A percentile compares a stretch with the other conserved stretches of the same genome.
Evolutionary conservation across 1,284 basidiomycete species (phyloP).

Genomic region (Leccinum cinnamomeum): DNA sequence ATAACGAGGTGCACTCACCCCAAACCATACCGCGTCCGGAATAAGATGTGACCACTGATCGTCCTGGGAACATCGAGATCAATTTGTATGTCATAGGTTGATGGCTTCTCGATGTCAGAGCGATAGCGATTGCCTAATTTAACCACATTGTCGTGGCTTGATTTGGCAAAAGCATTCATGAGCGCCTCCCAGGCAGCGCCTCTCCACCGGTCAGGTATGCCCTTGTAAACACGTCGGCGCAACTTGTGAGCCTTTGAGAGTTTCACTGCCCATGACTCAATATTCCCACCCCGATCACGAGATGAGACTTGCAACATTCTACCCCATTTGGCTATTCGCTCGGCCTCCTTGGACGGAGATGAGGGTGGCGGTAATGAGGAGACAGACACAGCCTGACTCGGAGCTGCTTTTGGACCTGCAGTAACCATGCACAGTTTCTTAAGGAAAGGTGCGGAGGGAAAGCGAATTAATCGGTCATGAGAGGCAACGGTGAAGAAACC

Average conservation of each 20-base stretch:
- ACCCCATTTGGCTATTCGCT: conserved; percentile 84
- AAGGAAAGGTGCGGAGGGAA: conserved; percentile 61
- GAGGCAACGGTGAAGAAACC: conserved; percentile 79
- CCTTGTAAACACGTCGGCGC: conserved; percentile 85
- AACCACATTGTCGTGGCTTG: conserved; percentile 44
- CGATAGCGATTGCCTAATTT: conserved; percentile 57
- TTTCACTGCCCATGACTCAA: conserved; percentile 71
- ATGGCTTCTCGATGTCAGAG: conserved; percentile 73
- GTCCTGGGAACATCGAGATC: conserved; percentile 98
- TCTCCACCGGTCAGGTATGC: conserved; percentile 95
- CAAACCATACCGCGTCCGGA: conserved; percentile 93
- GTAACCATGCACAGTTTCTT: conserved; percentile 56
- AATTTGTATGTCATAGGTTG: conserved; percentile 93
- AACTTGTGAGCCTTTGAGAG: conserved; percentile 64
- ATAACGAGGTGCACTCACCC: conserved; percentile 56
- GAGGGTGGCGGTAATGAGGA: conserved; percentile 47
- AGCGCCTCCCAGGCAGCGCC: conserved; percentile 89
- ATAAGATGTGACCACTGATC: conserved; percentile 93
- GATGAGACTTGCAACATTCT: conserved; percentile 75
- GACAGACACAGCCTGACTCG: conserved; percentile 42
- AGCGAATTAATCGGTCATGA: conserved; percentile 74
- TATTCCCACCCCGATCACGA: conserved; percentile 76
- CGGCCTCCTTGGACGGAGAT: conserved; percentile 60
- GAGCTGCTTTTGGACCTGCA: conserved; percentile 44
- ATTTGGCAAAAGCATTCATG: conserved; percentile 51